Evolutionary conservation across 2,329 filamentous ascomycete species (phyloP), one percentile per base, ranked within the genome.

Genomic region (Beauveria scarabaeidicola): DNA sequence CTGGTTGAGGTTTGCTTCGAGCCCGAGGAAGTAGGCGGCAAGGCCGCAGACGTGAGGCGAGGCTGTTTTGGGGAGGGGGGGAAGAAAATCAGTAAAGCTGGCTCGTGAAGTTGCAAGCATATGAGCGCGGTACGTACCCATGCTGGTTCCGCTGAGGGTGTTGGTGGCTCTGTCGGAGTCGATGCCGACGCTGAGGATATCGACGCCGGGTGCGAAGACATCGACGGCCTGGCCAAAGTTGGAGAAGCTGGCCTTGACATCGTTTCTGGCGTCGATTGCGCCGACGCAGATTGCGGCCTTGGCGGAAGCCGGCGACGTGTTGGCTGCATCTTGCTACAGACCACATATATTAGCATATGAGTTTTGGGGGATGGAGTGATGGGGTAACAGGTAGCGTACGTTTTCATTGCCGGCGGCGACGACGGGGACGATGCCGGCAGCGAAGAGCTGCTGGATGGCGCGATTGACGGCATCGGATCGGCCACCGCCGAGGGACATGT

Each of bases 1-100:
- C 52, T 72, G 71, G 8, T 70, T 75, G 62, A 85, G 70, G 57
- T 70, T 66, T 11, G 11, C n/a, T 72, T 84, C 80, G 58, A 84
- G 76, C 56, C 74, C 66, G 75, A 89, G 84, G 36, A 90, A 73
- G 72, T 89, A 90, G 29, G 85, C 85, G 15, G 83, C 84, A 3
- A 90, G 75, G 52, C 87, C 87, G 52, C 83, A 80, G 58, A 89
- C 78, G 69, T 89, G 86, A 1, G 87, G 87, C 13, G 80, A 80
- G 27, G 87, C 85, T 74, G 44, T 48, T 6, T 36, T 36, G 32
- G 32, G 32, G 11, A 1, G 5, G 32, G 32, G 32, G 11, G 4
- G 5, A 5, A 17, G 21, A 36, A n/a, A 36, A 52, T 67, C 55
- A 68, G 67, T 48, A 57, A 36, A 63, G 15, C n/a, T 23, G 13